Evolutionary conservation across 768 basidiomycete species (phyloP).

Genomic region (Pleurotus cornucopiae): DNA sequence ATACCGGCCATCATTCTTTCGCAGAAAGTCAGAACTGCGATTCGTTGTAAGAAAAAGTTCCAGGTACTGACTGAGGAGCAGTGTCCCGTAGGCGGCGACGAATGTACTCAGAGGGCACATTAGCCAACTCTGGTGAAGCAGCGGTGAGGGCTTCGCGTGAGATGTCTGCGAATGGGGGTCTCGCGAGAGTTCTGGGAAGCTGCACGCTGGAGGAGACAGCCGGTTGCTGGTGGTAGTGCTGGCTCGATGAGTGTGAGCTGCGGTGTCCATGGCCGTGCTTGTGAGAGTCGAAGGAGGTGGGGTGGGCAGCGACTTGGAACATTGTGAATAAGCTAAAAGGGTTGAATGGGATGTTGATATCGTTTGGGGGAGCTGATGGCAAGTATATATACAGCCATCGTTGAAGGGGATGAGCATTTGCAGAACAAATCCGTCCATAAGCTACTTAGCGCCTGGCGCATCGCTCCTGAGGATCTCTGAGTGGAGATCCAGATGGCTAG

Average conservation of each 20-base stretch:
- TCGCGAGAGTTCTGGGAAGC: conserved; percentile 67
- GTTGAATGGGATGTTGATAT: conserved; percentile 4
- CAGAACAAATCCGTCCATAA: conserved; percentile 7
- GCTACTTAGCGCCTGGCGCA: background rate
- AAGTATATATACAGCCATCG: conserved; percentile 2
- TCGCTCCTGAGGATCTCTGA: conserved; percentile 4
- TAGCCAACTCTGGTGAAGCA: conserved; percentile 62
- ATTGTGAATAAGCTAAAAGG: conserved; percentile 19
- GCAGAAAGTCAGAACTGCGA: conserved; percentile 15
- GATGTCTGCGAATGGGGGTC: conserved; percentile 57
- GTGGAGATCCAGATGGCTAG: background rate
- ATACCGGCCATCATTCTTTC: conserved; percentile 53
- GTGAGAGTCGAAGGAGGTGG: conserved; percentile 34
- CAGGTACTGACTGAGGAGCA: conserved; percentile 35
- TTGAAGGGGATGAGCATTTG: conserved; percentile 9
- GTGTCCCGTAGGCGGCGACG: conserved; percentile 51
- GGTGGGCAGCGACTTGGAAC: conserved; percentile 47
- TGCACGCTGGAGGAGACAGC: conserved; percentile 38
- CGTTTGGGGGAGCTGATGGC: conserved; percentile 2
- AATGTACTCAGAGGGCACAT: conserved; percentile 67
- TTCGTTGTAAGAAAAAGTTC: conserved; percentile 6
- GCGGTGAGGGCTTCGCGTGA: conserved; percentile 55
- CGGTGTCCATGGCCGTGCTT: conserved; percentile 21
- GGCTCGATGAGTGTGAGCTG: conserved; percentile 22
- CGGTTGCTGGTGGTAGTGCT: conserved; percentile 13